A percentile compares a stretch with the other conserved stretches of the same genome.
phyloP scores from a whole-genome alignment of 208 protist species.

The Trypanosoma platydactyli region DNA sequence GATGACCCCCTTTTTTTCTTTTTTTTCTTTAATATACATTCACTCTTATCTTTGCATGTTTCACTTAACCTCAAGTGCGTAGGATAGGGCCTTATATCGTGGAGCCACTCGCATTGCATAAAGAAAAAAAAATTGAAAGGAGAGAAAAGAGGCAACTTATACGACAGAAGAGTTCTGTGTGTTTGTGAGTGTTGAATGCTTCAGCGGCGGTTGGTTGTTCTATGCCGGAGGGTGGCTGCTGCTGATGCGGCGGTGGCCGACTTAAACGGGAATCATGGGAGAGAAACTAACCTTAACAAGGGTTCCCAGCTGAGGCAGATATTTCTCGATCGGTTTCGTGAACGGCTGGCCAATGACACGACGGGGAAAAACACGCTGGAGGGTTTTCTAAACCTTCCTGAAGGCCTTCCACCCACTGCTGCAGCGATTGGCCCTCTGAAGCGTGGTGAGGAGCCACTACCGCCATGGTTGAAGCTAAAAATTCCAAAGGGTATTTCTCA shows the following conservation, averaged over 20 bases:
- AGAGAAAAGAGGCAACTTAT: too few species aligned
- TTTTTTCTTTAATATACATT: too few species aligned
- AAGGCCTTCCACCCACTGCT: slow-evolving; percentile 52
- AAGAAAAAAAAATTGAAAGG: not conserved
- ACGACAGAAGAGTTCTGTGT: not conserved
- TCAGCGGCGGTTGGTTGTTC: not conserved
- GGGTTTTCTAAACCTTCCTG: slow-evolving; percentile 77
- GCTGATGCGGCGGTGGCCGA: slow-evolving; percentile 18
- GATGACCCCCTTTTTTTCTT: too few species aligned
- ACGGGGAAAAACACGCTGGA: slow-evolving; percentile 77
- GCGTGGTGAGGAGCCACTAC: slow-evolving; percentile 82
- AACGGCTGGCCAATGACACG: slow-evolving; percentile 57
- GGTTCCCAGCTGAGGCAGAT: slow-evolving; percentile 64
- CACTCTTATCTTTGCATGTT: too few species aligned
- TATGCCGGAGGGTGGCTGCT: slow-evolving; percentile 24
- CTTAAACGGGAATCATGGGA: slow-evolving; percentile 17
- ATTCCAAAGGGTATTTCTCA: slow-evolving; percentile 81
- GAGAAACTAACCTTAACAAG: slow-evolving; percentile 37
- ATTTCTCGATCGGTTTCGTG: slow-evolving; percentile 78
- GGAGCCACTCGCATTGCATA: too few species aligned
- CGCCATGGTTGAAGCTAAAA: slow-evolving; percentile 92
- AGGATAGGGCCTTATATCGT: too few species aligned
- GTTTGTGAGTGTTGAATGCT: not conserved
- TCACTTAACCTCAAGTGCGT: too few species aligned
- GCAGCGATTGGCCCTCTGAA: slow-evolving; percentile 77